Evolutionary conservation across 176 grass and related monocot genomes (phyloP).

Genomic region (Ensete glaucum): DNA sequence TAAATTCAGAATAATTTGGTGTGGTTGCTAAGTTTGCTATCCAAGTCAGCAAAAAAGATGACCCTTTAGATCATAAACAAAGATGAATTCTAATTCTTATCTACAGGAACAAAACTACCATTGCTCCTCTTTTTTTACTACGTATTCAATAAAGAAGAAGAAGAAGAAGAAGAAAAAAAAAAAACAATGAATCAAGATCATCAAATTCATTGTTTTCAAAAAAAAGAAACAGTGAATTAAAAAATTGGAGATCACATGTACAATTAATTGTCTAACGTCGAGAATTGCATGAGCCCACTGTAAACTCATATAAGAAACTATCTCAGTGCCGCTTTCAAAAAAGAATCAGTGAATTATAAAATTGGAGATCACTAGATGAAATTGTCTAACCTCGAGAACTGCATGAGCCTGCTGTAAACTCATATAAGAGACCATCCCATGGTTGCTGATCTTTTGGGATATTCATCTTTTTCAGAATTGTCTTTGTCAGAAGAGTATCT

Average conservation of each 20-base stretch:
- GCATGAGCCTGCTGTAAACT: too few species aligned
- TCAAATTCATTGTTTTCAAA: background rate
- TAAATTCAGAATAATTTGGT: background rate
- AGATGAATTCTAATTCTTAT: background rate
- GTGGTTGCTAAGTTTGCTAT: background rate
- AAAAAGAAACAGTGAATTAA: background rate
- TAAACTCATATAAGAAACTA: too few species aligned
- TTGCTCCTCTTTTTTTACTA: background rate
- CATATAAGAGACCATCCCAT: background rate
- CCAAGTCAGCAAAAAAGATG: background rate
- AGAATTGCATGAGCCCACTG: too few species aligned
- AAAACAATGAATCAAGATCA: background rate
- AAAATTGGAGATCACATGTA: background rate
- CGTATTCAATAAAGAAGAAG: background rate
- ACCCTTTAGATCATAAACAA: background rate
- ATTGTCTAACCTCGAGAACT: background rate
- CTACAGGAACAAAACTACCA: background rate
- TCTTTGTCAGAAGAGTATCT: slow-evolving; percentile 52
- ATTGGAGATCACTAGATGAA: background rate
- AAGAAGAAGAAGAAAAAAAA: background rate
- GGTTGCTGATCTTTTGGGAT: background rate
- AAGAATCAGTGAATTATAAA: background rate
- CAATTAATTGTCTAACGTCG: background rate
- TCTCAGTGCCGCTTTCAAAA: background rate
- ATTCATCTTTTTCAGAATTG: background rate